Evolutionary conservation across 1,284 basidiomycete species (phyloP).

Genomic region (Naganishia sp.): DNA sequence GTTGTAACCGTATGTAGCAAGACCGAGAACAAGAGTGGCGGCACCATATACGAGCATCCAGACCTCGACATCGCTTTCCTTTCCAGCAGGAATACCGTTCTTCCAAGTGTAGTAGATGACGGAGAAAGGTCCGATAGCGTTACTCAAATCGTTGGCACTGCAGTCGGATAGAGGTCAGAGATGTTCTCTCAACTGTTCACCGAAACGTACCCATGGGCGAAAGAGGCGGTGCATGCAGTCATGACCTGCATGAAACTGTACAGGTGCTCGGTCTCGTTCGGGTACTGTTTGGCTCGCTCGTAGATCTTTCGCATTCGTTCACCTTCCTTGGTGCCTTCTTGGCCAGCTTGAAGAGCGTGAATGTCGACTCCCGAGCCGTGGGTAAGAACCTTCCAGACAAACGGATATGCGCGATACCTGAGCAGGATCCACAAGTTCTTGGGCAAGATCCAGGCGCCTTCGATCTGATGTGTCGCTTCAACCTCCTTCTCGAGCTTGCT

Average conservation of each 20-base stretch:
- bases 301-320: slow-evolving; percentile 52
- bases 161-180: background rate
- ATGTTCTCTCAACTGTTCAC: background rate
- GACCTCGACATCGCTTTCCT: slow-evolving; percentile 40
- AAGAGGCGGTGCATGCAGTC: slow-evolving; percentile 59
- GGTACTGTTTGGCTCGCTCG: slow-evolving; percentile 53
- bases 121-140: slow-evolving; percentile 51
- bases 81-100: slow-evolving; percentile 41
- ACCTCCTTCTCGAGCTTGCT: slow-evolving; percentile 26
- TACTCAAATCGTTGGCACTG: slow-evolving; percentile 51
- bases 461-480: slow-evolving; percentile 35
- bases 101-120: slow-evolving; percentile 55
- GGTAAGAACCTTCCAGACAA: slow-evolving; percentile 37
- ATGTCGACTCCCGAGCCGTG: slow-evolving; percentile 51
- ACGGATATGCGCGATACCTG: slow-evolving; percentile 46
- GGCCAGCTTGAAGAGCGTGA: slow-evolving; percentile 50
- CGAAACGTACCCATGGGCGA: slow-evolving; percentile 52
- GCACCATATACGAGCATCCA: slow-evolving; percentile 57
- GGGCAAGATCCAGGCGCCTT: slow-evolving; percentile 48
- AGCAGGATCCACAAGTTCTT: slow-evolving; percentile 55
- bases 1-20: slow-evolving; percentile 52
- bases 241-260: slow-evolving; percentile 59
- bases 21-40: slow-evolving; percentile 54
- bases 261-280: slow-evolving; percentile 57
- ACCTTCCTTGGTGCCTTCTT: slow-evolving; percentile 41